These are phyloP conservation scores for Picea sitchensis DNA, from an alignment of 75 land plant genomes.

Conservation along the genomic window DNA sequence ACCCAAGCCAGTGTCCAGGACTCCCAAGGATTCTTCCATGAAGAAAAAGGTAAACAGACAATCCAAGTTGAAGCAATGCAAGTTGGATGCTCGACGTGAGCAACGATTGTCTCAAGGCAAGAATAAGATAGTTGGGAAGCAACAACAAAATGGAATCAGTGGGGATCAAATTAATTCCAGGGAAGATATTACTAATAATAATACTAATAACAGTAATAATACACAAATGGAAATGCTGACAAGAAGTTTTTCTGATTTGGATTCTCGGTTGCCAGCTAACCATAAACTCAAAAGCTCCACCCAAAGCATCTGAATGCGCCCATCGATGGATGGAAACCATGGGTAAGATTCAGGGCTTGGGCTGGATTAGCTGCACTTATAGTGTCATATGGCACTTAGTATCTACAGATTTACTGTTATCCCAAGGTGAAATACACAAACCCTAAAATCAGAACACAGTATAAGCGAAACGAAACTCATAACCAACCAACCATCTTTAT, in stretches of 20 bases:
- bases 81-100: conserved; percentile 88
- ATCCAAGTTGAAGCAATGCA: conserved; percentile 92
- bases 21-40: conserved; percentile 6
- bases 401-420: too few species aligned
- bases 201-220: background rate
- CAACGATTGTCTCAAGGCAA: conserved; percentile 82
- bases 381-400: too few species aligned
- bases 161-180: background rate
- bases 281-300: conserved; percentile 5
- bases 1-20: background rate
- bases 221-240: background rate
- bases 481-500: too few species aligned
- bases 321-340: too few species aligned
- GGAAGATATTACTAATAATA: background rate
- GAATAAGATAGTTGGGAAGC: conserved; percentile 12
- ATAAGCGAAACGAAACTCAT: too few species aligned
- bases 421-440: too few species aligned
- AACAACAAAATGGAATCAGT: conserved; percentile 14
- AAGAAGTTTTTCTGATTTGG: conserved; percentile 9
- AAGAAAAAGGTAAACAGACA: conserved; percentile 47
- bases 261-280: background rate
- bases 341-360: too few species aligned
- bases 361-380: too few species aligned
- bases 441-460: too few species aligned
- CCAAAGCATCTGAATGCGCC: too few species aligned